A percentile compares a stretch with the other conserved stretches of the same genome.
Evolutionary conservation across 768 basidiomycete species (phyloP).

Genomic region (Pholiota conissans): DNA sequence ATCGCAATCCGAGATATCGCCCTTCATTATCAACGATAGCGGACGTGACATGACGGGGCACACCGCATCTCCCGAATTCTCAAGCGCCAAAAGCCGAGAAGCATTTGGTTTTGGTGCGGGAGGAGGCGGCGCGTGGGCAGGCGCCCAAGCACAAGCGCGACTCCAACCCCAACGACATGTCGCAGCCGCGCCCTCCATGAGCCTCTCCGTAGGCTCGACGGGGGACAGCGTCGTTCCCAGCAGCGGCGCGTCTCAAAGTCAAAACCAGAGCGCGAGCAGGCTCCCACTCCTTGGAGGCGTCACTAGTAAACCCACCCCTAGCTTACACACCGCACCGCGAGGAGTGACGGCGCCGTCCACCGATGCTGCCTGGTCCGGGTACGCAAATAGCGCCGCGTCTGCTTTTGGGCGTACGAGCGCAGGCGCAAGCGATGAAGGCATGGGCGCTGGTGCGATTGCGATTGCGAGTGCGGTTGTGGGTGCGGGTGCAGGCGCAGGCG

Average conservation of each 20-base stretch:
- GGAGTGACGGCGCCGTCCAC: too few species aligned
- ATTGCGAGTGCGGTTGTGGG: too few species aligned
- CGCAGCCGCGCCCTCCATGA: neutral
- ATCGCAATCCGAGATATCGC: neutral
- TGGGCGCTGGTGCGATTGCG: too few species aligned
- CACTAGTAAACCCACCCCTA: too few species aligned
- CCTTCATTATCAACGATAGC: neutral
- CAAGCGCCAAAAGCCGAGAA: neutral
- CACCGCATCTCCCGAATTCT: neutral
- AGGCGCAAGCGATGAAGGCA: too few species aligned
- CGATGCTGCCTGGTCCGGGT: too few species aligned
- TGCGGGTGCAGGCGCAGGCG: neutral
- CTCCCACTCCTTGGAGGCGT: too few species aligned
- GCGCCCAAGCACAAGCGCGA: too few species aligned
- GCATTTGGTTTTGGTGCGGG: neutral
- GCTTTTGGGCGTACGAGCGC: too few species aligned
- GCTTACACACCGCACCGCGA: too few species aligned
- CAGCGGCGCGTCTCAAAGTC: neutral
- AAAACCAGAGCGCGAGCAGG: neutral
- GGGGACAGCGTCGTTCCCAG: neutral
- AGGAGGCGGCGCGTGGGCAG: too few species aligned
- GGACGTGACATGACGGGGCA: neutral
- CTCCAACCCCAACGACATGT: neutral
- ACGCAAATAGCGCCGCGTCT: too few species aligned
- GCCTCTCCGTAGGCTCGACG: neutral